Evolutionary conservation across 148 eudicot species (phyloP), one percentile per base, ranked within the genome.

Genomic region (Amaranthus cruentus): DNA sequence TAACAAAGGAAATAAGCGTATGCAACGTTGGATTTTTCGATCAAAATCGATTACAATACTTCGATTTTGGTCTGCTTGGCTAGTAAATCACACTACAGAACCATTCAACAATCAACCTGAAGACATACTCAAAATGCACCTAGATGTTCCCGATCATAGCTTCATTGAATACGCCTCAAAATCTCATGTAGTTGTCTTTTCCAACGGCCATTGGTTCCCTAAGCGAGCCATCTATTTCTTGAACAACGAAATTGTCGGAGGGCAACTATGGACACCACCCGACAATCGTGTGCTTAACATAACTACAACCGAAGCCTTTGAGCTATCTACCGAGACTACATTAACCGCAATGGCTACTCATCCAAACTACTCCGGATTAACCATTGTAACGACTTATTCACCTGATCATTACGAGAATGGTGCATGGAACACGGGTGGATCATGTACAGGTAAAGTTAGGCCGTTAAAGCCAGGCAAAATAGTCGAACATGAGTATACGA

Each of bases 331-430:
- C 1, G 95, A 91, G 76, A 91, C 91, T 10, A 82, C 81, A 73
- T 72, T 93, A 52, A 83, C 83, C 48, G 85, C 95, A 11, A 56
- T 91, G 69, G 92, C 64, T 49, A 89, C 85, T 6, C 82, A 85
- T 79, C 88, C 87, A 2, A 87, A 87, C 47, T 93, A 76, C 84
- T 81, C 86, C 0, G 98, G 95, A 47, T 72, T 93, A 43, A 79
- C 98, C 52, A 88, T 93, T 7, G 80, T 93, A 10, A 81, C 88
- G 21, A 80, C 97, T 12, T 93, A 67, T 79, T 93, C 98, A 7
- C 98, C 98, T 0, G 98, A 93, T 78, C 98, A 93, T 73, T 93
- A 91, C 42, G 96, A 91, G 76, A 89, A 93, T 42, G 95, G 98
- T 9, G 89, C 92, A 0, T 93, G 97, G 98, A 93, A 93, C 78